Base-by-base conservation (phyloP, 257 asterid genomes). In the Solanum rostratum region DNA sequence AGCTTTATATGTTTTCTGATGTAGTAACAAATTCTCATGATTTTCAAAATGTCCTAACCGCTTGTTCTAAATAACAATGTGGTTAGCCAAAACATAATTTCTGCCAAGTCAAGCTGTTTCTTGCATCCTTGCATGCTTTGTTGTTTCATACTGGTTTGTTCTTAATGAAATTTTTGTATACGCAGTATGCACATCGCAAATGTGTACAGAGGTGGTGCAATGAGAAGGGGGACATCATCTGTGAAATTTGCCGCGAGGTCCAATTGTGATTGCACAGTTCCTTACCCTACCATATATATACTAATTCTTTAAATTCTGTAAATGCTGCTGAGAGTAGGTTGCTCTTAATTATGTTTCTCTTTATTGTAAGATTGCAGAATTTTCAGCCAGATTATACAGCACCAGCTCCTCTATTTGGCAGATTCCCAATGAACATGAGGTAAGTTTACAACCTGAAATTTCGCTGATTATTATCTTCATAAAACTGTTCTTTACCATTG, bases 191-290 rank as follows among this genome's bases (percentile, higher is more conserved):
- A 66, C 98, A 94, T 86, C 92, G 97, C 8, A 87, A 88, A 84
- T 95, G 98, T 68, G 94, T 94, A 45, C 98, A 95, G 69, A 89
- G 92, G 76, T 95, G 98, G 98, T 94, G 98, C 91, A 91, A 90
- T 63, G 98, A 92, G 90, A 95, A 95, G 85, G 97, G 98, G n/a
- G 93, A 95, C 88, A 94, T 94, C 16, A 85, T 82, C 76, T 95
- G 98, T 68, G 98, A 95, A 90, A 95, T 95, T 86, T 95, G 98
- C 88, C 90, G 71, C 85, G 96, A 94, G 97, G 82, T 78, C 16
- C 10, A 78, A 18, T 76, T 81, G 16, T 11, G 80, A 60, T 81
- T 66, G 50, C 78, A 14, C 27, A 70, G 71, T 19, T 46, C 37
- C 37, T 33, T 33, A 33, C 4, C 37, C 37, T 33, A 33, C 37